Evolutionary conservation across 2,329 filamentous ascomycete species (phyloP), one percentile per base, ranked within the genome.

Genomic region (Ophiostoma perfectum): DNA sequence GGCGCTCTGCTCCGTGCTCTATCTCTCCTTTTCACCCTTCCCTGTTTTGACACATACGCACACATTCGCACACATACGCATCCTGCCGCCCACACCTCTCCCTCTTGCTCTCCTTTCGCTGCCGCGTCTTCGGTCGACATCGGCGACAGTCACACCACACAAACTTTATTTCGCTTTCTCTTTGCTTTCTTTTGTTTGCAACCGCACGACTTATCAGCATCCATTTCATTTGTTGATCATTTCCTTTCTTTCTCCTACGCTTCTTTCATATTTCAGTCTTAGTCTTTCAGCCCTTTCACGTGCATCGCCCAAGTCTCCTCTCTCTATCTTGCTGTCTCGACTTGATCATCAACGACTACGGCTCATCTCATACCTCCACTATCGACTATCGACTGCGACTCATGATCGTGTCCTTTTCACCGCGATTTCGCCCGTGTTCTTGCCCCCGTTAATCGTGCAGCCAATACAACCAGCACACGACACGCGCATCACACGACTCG

Each of bases 331-430:
- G 27, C 27, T 27, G 27, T 27, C 27, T 62, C 38, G 55, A 38
- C 55, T 38, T 41, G 36, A 41, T 62, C 16, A 41, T 62, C 38
- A 14, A 11, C 55, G 27, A 12, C 27, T 27, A 60, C 55, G 27
- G 55, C 6, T 27, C 52, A 16, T 41, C 38, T 41, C 16, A 38
- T 38, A 39, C 38, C 6, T 58, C 58, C 14, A 41, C 27, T 16
- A 18, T 27, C 49, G 49, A 16, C 58, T 41, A 36, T 41, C 58
- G 5, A 41, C 38, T 41, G 5, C 38, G 58, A 41, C 58, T 58
- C 38, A 62, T 62, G 58, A 62, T 18, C 58, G 58, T 62, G 69
- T 70, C 66, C 63, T 66, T 42, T 39, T 62, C 66, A 44, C 63
- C 18, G 14, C 47, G n/a, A 41, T 39, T 41, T 36, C 65, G 18